Conservation (phyloP, 2,329 filamentous ascomycete species). For the Botrytis sinoallii region DNA sequence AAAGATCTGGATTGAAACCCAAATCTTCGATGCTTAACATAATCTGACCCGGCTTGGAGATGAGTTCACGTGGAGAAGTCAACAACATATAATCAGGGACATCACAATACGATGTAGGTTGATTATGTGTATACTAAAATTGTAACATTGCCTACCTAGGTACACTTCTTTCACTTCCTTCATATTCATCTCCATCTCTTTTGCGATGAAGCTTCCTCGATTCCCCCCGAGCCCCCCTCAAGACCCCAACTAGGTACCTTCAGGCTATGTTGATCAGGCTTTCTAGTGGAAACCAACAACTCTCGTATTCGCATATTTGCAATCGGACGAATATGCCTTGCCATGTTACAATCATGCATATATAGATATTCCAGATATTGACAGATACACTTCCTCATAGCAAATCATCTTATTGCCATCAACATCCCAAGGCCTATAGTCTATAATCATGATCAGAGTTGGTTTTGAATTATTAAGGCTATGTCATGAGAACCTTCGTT, state of each 20-base stretch:
- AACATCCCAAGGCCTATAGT: neutral
- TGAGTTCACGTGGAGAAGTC: neutral
- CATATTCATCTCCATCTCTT: neutral
- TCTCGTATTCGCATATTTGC: conserved; percentile 3
- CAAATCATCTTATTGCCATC: neutral
- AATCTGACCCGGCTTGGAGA: neutral
- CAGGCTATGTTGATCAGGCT: neutral
- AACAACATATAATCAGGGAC: no score
- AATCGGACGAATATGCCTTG: neutral
- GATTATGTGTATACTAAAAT: neutral
- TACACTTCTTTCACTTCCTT: no score
- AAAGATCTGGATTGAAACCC: neutral
- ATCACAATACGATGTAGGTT: no score
- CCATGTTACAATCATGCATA: neutral
- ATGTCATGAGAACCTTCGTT: neutral
- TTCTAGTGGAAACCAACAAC: conserved; percentile 8
- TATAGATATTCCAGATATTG: neutral
- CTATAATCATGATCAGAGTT: neutral
- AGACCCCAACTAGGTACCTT: neutral
- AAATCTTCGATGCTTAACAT: neutral
- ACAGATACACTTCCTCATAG: neutral
- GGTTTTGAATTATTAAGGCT: neutral
- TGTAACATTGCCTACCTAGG: no score
- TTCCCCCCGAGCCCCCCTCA: neutral
- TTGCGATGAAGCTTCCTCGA: neutral